Evolutionary conservation across 768 basidiomycete genomes (phyloP), one percentile per base, ranked within the genome.

Genomic region (Coprinopsis marcescibilis): DNA sequence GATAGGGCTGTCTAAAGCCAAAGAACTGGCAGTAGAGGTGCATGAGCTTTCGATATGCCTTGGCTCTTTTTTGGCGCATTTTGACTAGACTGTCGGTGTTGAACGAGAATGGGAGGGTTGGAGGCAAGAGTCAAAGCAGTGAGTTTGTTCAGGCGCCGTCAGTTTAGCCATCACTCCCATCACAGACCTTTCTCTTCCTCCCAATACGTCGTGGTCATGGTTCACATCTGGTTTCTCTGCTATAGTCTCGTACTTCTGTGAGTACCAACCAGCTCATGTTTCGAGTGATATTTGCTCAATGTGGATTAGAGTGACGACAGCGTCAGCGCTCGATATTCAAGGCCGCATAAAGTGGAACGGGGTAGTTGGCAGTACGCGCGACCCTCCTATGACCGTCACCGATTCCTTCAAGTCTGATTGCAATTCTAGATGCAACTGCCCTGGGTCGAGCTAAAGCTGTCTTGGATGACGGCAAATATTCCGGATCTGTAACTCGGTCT

Each of bases 51-150:
- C 85, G 80, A 67, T 97, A 97, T 0, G 84, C 79, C 66, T 99
- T 99, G 21, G 93, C 91, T 61, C 96, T 77, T 68, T 90, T 96
- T 68, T 96, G 91, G 46, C 93, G 76, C 96, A 99, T 99, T 49
- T 55, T 67, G 54, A 36, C 36, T 3, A 34, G 40, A 24, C 33
- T 5, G 27, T 43, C 7, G 21, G 24, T 13, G 26, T 27, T n/a
- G 11, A 5, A 30, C 4, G 7, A n/a, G 8, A 29, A 17, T 27
- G 26, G 19, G 41, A 10, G 26, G 41, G 14, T 15, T 24, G 26
- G n/a, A 43, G 27, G n/a, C 30, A 8, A n/a, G 8, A 32, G n/a
- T 32, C 10, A 32, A 8, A n/a, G 30, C n/a, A n/a, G 30, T 32
- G 30, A n/a, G 12, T n/a, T 12, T 27, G 21, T 15, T 43, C 7